Conservation (phyloP, 257 asterid genomes). For the Linaria vulgaris region DNA sequence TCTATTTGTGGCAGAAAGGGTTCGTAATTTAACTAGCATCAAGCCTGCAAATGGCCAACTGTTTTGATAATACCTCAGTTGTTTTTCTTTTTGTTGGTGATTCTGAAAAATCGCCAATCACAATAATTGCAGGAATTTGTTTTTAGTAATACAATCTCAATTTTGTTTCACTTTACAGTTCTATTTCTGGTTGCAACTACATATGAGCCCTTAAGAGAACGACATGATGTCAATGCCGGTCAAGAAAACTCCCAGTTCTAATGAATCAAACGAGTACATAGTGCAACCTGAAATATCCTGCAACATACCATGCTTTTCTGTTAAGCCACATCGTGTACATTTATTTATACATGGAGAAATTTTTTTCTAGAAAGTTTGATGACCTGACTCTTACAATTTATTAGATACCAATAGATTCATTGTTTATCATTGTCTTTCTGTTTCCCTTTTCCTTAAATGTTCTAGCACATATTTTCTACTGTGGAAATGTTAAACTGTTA, state of each 20-base stretch:
- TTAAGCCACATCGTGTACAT: background rate
- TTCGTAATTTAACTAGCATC: constrained; percentile 19
- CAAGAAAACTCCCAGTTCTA: background rate
- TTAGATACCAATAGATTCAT: constrained; percentile 23
- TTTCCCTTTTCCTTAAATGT: constrained; percentile 6
- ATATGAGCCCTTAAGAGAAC: constrained; percentile 7
- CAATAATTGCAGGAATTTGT: background rate
- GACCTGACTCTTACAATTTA: background rate
- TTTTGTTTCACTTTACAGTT: constrained; percentile 18
- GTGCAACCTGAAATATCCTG: constrained; percentile 2
- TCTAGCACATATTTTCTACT: constrained; percentile 7
- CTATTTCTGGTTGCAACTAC: background rate
- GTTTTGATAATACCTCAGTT: background rate
- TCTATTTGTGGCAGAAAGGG: constrained; percentile 3
- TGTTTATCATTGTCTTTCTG: constrained; percentile 8
- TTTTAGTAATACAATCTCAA: background rate
- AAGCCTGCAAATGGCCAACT: constrained; percentile 12
- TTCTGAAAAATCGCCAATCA: constrained; percentile 1
- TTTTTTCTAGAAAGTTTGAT: constrained; percentile 15
- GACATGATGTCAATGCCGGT: background rate
- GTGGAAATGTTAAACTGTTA: constrained; percentile 10
- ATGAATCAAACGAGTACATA: background rate
- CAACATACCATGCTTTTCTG: background rate
- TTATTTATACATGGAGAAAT: background rate
- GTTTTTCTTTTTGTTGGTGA: background rate